A percentile compares a stretch with the other conserved stretches of the same genome.
Conservation (phyloP, 495 filamentous ascomycete species). For the Endocarpon pusillum region DNA sequence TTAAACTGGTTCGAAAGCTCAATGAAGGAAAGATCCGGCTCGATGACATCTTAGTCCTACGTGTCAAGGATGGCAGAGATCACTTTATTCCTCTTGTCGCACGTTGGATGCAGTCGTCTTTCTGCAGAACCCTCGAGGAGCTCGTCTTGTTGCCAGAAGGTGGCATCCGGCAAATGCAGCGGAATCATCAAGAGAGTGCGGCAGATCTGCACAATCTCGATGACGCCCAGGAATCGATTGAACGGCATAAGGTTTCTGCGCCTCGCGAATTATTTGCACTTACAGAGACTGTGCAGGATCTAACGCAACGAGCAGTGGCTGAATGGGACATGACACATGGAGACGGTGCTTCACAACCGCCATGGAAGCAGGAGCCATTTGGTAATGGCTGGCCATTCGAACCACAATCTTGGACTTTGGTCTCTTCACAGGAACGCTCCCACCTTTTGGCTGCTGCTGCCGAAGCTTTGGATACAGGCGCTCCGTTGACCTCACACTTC, state of each 20-base stretch:
- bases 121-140: conserved; percentile 68
- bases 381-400: conserved; percentile 60
- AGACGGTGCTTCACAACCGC: conserved; percentile 23
- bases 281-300: conserved; percentile 62
- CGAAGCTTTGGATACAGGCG: conserved; percentile 54
- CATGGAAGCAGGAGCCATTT: conserved; percentile 37
- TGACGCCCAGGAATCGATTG: conserved; percentile 5
- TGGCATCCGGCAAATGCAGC: conserved; percentile 37
- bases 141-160: conserved; percentile 71
- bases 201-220: conserved; percentile 13
- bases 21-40: conserved; percentile 48
- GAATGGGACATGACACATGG: conserved; percentile 65
- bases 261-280: conserved; percentile 77
- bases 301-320: conserved; percentile 57
- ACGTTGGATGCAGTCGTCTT: conserved; percentile 63
- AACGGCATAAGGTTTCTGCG: conserved; percentile 42
- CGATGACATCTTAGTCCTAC: conserved; percentile 81
- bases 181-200: conserved; percentile 27
- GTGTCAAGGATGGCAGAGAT: conserved; percentile 69
- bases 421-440: conserved; percentile 17
- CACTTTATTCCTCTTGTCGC: conserved; percentile 76
- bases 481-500: conserved; percentile 37
- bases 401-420: conserved; percentile 30
- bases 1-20: conserved; percentile 46
- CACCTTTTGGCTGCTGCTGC: conserved; percentile 27